A percentile compares a stretch with the other conserved stretches of the same genome.
phyloP scores from a whole-genome alignment of 305 asterid species.

The Fraxinus floribunda region DNA sequence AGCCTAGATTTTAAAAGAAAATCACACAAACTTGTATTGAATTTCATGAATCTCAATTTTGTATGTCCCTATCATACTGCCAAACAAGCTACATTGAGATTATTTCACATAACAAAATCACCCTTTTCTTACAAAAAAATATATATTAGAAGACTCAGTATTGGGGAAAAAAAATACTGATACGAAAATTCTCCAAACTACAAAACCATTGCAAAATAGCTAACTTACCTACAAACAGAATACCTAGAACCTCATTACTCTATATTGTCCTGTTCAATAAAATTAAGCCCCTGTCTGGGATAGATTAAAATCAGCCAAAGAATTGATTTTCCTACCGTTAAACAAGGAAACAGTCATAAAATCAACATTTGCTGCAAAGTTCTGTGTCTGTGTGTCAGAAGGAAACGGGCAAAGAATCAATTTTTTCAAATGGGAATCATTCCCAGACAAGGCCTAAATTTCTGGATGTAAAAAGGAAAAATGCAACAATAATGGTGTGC shows the following conservation, averaged over 20 bases:
- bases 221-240: background rate
- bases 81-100: background rate
- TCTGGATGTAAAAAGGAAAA: background rate
- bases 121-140: background rate
- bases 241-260: background rate
- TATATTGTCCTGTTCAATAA: background rate
- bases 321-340: too few relatives aligned
- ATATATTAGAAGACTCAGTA: background rate
- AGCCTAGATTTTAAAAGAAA: background rate
- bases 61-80: constrained; percentile 2
- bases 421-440: too few relatives aligned
- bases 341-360: too few relatives aligned
- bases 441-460: too few relatives aligned
- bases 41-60: background rate
- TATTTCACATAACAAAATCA: constrained; percentile 2
- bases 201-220: constrained; percentile 9
- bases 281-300: too few relatives aligned
- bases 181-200: background rate
- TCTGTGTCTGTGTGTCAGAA: too few relatives aligned
- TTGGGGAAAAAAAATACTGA: background rate
- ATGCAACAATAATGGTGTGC: background rate
- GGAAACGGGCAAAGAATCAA: too few relatives aligned
- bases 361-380: too few relatives aligned
- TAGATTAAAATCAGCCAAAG: too few relatives aligned
- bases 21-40: background rate